These are phyloP conservation scores for Saturnispora serradocipensis DNA, from an alignment of 805 yeast genomes.

Conservation along the genomic window DNA sequence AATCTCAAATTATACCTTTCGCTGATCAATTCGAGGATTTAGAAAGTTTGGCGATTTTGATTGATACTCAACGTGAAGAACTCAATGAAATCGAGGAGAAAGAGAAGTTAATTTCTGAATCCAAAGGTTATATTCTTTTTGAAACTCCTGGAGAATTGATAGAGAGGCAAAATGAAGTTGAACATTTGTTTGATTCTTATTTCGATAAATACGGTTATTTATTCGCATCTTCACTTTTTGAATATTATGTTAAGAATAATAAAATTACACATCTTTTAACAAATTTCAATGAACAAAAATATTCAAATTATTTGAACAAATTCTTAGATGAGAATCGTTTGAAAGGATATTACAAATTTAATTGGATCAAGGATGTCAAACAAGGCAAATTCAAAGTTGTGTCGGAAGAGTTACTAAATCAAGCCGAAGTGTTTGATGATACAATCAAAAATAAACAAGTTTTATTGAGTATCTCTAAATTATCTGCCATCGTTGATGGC, in stretches of 20 bases:
- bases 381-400: conserved; percentile 44
- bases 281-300: conserved; percentile 39
- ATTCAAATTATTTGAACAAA: conserved; percentile 37
- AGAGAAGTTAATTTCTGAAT: conserved; percentile 15
- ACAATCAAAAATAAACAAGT: conserved; percentile 36
- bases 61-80: conserved; percentile 35
- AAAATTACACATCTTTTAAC: conserved; percentile 46
- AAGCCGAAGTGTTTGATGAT: conserved; percentile 33
- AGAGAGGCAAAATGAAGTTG: conserved; percentile 12
- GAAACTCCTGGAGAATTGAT: conserved; percentile 15
- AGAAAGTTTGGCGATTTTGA: conserved; percentile 47
- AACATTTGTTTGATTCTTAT: conserved; percentile 34
- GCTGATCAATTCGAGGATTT: conserved; percentile 62
- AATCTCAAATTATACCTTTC: conserved; percentile 46
- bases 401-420: conserved; percentile 35
- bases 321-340: conserved; percentile 38
- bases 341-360: conserved; percentile 38
- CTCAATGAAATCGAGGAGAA: conserved; percentile 20
- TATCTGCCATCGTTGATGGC: conserved; percentile 41
- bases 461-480: conserved; percentile 64
- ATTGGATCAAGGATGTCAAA: conserved; percentile 65
- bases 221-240: conserved; percentile 60
- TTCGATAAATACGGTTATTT: conserved; percentile 55
- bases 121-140: conserved; percentile 6
- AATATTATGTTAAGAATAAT: conserved; percentile 44